Percentiles rank a stretch among this genome's conserved stretches.
These are phyloP conservation scores for Fonsecaea multimorphosa DNA, from an alignment of 2,329 filamentous ascomycete genomes.

Conservation along the genomic window DNA sequence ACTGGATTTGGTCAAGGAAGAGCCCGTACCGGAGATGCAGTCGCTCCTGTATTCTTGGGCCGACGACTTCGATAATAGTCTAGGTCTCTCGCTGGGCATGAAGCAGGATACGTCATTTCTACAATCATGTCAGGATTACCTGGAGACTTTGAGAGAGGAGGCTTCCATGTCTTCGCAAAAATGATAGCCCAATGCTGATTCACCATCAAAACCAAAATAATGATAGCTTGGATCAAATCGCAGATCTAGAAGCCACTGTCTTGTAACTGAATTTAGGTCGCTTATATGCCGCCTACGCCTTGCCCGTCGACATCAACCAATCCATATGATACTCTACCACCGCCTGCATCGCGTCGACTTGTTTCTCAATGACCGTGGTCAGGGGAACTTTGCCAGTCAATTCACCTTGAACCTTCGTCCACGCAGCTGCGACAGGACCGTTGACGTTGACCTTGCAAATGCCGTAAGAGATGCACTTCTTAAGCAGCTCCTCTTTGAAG, in stretches of 20 bases:
- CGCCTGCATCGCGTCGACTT: slow-evolving; percentile 61
- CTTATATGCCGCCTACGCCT: slow-evolving; percentile 38
- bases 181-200: not conserved
- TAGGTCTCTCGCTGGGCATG: slow-evolving; percentile 59
- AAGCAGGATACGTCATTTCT: slow-evolving; percentile 59
- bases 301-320: slow-evolving; percentile 51
- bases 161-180: not conserved
- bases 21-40: slow-evolving; percentile 56
- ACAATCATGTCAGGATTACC: slow-evolving; percentile 61
- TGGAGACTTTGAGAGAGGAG: slow-evolving; percentile 42
- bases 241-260: too few species aligned
- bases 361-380: slow-evolving; percentile 62
- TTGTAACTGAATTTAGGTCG: not conserved
- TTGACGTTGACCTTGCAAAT: slow-evolving; percentile 60
- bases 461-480: slow-evolving; percentile 60
- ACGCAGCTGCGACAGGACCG: slow-evolving; percentile 41
- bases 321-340: slow-evolving; percentile 64
- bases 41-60: slow-evolving; percentile 63
- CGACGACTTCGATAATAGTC: slow-evolving; percentile 59
- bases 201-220: not conserved
- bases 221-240: too few species aligned
- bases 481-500: slow-evolving; percentile 61
- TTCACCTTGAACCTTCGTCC: slow-evolving; percentile 57
- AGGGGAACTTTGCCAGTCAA: slow-evolving; percentile 59
- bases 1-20: slow-evolving; percentile 57